A percentile compares a stretch with the other conserved stretches of the same genome.
phyloP scores from a whole-genome alignment of 1,139 yeast species.

The Lodderomyces oxycetoniae region DNA sequence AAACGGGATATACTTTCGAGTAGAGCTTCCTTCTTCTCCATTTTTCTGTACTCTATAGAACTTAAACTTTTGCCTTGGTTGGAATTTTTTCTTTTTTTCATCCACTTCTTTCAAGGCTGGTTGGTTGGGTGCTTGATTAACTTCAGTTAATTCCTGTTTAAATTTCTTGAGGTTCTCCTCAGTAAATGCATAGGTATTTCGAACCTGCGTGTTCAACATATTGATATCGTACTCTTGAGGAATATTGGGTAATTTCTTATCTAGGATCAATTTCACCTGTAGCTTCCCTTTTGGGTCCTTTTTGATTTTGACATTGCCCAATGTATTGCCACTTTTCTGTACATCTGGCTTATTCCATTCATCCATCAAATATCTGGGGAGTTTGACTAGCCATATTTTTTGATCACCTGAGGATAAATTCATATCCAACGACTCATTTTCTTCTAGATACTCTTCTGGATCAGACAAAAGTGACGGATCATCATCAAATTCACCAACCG shows the following conservation, averaged over 20 bases:
- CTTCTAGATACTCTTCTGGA: constrained; percentile 47
- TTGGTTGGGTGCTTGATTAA: constrained; percentile 42
- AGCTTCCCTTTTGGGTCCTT: constrained; percentile 39
- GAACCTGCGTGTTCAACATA: constrained; percentile 71
- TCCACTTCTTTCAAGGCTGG: constrained; percentile 23
- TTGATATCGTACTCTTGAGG: constrained; percentile 84
- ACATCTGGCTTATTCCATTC: constrained; percentile 67
- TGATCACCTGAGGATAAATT: constrained; percentile 50
- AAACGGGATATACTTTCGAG: constrained; percentile 57
- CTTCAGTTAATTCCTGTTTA: constrained; percentile 53
- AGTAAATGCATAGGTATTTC: constrained; percentile 83
- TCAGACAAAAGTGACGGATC: constrained; percentile 37
- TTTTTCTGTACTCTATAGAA: constrained; percentile 28
- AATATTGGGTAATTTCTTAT: constrained; percentile 39
- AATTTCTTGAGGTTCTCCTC: constrained; percentile 77
- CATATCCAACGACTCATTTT: constrained; percentile 60
- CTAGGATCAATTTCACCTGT: constrained; percentile 55
- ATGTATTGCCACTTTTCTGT: constrained; percentile 62
- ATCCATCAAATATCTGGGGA: constrained; percentile 83
- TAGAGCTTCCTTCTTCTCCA: constrained; percentile 15
- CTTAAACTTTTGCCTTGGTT: constrained; percentile 21
- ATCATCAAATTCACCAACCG: constrained; percentile 21
- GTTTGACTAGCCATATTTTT: constrained; percentile 87
- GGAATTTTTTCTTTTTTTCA: constrained; percentile 26
- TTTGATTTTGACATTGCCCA: constrained; percentile 77